phyloP scores from a whole-genome alignment of 192 early-diverging fungal species.

The Thamnidium elegans region DNA sequence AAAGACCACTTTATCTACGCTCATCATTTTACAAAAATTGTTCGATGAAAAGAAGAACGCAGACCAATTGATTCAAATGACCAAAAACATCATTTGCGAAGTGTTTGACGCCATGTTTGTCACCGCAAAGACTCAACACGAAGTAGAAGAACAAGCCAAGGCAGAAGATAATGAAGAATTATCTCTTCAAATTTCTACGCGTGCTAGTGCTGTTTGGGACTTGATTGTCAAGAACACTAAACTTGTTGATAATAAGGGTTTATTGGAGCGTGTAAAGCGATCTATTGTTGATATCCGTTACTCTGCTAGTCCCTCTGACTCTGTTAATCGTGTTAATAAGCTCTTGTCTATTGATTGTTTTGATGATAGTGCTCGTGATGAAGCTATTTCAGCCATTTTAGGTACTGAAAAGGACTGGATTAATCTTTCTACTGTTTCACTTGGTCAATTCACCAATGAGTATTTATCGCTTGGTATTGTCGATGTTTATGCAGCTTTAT shows the following conservation, averaged over 20 bases:
- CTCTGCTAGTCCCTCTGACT: slow-evolving; percentile 44
- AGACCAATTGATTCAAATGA: not conserved
- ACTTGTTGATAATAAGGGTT: too few species aligned
- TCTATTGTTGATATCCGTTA: slow-evolving; percentile 11
- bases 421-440: not conserved
- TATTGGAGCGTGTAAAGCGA: slow-evolving; percentile 25
- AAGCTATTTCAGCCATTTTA: slow-evolving; percentile 22
- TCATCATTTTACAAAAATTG: slow-evolving; percentile 3
- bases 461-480: slow-evolving; percentile 16
- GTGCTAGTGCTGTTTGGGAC: slow-evolving; percentile 1
- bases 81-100: not conserved
- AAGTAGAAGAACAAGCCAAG: not conserved
- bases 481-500: slow-evolving; percentile 13
- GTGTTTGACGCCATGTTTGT: slow-evolving; percentile 15
- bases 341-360: slow-evolving; percentile 9
- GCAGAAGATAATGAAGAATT: not conserved
- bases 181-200: slow-evolving; percentile 1
- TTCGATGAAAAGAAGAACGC: not conserved
- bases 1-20: not conserved
- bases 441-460: slow-evolving; percentile 29
- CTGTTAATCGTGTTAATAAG: slow-evolving; percentile 38
- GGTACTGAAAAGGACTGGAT: slow-evolving; percentile 41
- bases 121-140: not conserved
- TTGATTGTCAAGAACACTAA: not conserved
- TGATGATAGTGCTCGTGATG: not conserved